Evolutionary conservation across 2,329 filamentous ascomycete species (phyloP), one percentile per base, ranked within the genome.

Genomic region (Achaetomium macrosporum): DNA sequence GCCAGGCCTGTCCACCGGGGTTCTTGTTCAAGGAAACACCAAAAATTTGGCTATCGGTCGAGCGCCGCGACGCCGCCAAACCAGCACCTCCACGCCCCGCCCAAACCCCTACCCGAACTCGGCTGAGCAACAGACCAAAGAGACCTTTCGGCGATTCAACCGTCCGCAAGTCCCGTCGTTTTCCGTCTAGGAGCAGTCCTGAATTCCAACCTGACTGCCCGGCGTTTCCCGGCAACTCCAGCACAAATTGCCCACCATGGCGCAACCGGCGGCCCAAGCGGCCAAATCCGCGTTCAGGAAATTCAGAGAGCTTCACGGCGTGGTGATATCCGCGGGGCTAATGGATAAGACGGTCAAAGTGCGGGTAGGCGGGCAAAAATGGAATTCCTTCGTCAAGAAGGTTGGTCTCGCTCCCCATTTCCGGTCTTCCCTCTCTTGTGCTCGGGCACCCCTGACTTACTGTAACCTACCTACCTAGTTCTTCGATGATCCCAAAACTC

Each of bases 291-390:
- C 39, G 13, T 12, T 30, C 50, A 69, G 68, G 50, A 73, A 74
- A 46, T 74, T 72, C 47, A 74, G 76, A 55, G 75, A 81, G 63
- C 66, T 82, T 53, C 76, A 77, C 56, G 87, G 86, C 57, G 81
- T 92, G 39, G 88, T 92, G 20, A 81, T 91, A 46, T 89, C 87
- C 40, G 83, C 87, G 7, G 88, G 88, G 17, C 77, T 84, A 54
- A 90, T 90, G 85, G 72, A 82, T 54, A 88, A 85, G 70, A 90
- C 87, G 2, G 86, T 90, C 53, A 90, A 88, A 70, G 88, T 91
- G 57, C 81, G 83, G 59, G 77, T 91, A 13, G 84, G 85, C 47
- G 79, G 77, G 13, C 81, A 84, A 65, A 78, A 81, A 66, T 92
- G 85, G 84, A 87, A 91, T 66, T 78, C 77, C 54, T 76, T 78